Conservation (phyloP, 371 early-diverging fungal genomes). For the Nosema muscidifuracis region DNA sequence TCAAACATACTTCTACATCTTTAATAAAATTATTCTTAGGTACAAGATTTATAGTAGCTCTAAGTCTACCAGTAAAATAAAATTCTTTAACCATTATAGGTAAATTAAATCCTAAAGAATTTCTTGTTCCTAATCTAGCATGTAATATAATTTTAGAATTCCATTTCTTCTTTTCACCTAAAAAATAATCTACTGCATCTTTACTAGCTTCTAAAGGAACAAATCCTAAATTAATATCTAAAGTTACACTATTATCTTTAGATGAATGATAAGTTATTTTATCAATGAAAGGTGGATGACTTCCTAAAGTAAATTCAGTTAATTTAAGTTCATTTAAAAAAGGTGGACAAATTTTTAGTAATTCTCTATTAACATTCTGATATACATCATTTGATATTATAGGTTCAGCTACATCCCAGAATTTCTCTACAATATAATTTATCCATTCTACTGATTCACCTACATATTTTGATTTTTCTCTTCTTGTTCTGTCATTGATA, state of each 20-base stretch:
- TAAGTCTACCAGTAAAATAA: slow-evolving; percentile 70
- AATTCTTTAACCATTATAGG: slow-evolving; percentile 82
- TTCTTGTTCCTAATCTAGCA: slow-evolving; percentile 72
- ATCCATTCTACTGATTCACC: slow-evolving; percentile 86
- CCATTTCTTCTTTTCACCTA: slow-evolving; percentile 65
- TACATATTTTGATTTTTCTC: slow-evolving; percentile 29
- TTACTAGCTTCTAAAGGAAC: slow-evolving; percentile 64
- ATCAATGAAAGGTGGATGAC: slow-evolving; percentile 79
- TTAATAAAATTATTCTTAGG: slow-evolving; percentile 73
- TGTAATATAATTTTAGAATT: slow-evolving; percentile 84
- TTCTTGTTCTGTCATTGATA: slow-evolving; percentile 47
- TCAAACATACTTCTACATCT: slow-evolving; percentile 73
- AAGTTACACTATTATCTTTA: slow-evolving; percentile 71
- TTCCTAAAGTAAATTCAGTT: slow-evolving; percentile 85
- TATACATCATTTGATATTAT: slow-evolving; percentile 71
- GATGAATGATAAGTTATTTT: slow-evolving; percentile 69
- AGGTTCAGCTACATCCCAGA: slow-evolving; percentile 90
- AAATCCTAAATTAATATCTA: slow-evolving; percentile 41
- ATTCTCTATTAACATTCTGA: slow-evolving; percentile 65
- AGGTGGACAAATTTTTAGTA: slow-evolving; percentile 65
- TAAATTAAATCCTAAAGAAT: slow-evolving; percentile 72
- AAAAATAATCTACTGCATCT: slow-evolving; percentile 41
- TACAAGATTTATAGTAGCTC: slow-evolving; percentile 72
- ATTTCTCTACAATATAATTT: slow-evolving; percentile 74
- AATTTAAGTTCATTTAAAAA: slow-evolving; percentile 78